Percentiles rank a stretch among this genome's conserved stretches.
Evolutionary conservation across 352 stramenopile genomes (phyloP).

Genomic region (Achlya hypogyna): DNA sequence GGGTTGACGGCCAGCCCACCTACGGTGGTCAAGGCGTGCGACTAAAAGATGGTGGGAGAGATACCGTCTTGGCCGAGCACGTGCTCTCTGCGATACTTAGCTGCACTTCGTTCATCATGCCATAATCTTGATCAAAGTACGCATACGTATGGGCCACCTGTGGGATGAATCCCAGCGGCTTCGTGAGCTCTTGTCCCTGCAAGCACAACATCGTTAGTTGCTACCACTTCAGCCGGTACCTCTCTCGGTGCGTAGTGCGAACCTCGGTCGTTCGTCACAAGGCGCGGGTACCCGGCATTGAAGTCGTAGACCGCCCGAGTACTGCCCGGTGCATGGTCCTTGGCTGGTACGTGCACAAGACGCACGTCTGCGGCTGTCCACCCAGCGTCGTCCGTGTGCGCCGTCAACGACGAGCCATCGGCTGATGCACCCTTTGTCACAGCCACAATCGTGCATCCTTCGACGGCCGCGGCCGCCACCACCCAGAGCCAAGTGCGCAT

Average conservation of each 20-base stretch:
- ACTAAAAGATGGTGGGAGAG: too few species aligned
- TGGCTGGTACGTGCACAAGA: conserved; percentile 84
- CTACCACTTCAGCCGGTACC: background rate
- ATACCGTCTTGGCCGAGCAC: conserved; percentile 30
- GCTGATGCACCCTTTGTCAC: conserved; percentile 61
- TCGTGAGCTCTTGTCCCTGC: background rate
- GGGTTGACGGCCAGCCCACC: conserved; percentile 21
- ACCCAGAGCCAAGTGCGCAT: background rate
- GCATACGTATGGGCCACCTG: conserved; percentile 55
- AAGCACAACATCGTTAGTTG: background rate
- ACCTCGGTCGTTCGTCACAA: conserved; percentile 62
- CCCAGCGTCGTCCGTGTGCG: conserved; percentile 81
- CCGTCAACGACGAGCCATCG: conserved; percentile 82
- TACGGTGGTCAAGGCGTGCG: conserved; percentile 42
- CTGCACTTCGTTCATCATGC: conserved; percentile 60
- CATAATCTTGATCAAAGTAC: conserved; percentile 63
- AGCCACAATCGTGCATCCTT: conserved; percentile 82
- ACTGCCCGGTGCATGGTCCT: conserved; percentile 36
- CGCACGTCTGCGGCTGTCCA: conserved; percentile 77
- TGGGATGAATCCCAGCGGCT: conserved; percentile 36
- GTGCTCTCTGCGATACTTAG: conserved; percentile 64
- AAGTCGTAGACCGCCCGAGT: conserved; percentile 49
- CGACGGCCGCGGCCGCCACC: background rate
- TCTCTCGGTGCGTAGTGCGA: conserved; percentile 44
- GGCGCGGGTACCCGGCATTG: conserved; percentile 52